These are phyloP conservation scores for Taxillus chinensis DNA, from an alignment of 164 flowering plant species.

Conservation along the genomic window DNA sequence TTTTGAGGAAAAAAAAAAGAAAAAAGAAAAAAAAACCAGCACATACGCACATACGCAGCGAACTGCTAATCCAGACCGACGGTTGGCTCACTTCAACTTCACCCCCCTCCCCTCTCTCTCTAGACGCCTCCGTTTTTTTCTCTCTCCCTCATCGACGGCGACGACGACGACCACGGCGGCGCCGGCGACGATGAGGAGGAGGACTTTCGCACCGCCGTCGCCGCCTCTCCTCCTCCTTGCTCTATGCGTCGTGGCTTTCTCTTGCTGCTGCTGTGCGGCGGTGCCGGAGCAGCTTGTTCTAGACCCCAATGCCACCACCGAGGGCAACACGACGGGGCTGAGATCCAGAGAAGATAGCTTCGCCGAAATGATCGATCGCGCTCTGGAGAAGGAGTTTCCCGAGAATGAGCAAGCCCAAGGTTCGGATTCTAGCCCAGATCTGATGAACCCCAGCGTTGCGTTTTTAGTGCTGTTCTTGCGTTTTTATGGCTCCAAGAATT, in stretches of 20 bases:
- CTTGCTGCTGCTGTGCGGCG: background rate
- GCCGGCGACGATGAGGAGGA: background rate
- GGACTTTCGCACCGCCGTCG: background rate
- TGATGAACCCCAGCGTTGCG: slow-evolving; percentile 2
- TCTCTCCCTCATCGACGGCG: background rate
- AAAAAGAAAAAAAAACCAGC: no score
- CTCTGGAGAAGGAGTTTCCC: slow-evolving; percentile 73
- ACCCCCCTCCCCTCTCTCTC: background rate
- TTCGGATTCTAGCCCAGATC: slow-evolving; percentile 22
- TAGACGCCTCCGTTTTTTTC: background rate
- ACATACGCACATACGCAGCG: no score
- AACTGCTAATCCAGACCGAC: background rate
- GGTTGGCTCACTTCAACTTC: background rate
- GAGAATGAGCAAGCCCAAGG: slow-evolving; percentile 62
- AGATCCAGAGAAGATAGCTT: slow-evolving; percentile 49
- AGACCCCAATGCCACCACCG: slow-evolving; percentile 19
- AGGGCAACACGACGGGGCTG: slow-evolving; percentile 12
- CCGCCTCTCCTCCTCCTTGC: background rate
- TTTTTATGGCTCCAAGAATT: slow-evolving; percentile 1
- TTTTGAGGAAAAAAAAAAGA: no score
- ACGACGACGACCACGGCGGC: background rate
- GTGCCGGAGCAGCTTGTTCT: background rate
- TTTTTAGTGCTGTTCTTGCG: background rate
- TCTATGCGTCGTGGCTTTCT: background rate
- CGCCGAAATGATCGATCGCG: slow-evolving; percentile 72